Evolutionary conservation across 768 basidiomycete species (phyloP).

Genomic region (Tephrocybe rancida): DNA sequence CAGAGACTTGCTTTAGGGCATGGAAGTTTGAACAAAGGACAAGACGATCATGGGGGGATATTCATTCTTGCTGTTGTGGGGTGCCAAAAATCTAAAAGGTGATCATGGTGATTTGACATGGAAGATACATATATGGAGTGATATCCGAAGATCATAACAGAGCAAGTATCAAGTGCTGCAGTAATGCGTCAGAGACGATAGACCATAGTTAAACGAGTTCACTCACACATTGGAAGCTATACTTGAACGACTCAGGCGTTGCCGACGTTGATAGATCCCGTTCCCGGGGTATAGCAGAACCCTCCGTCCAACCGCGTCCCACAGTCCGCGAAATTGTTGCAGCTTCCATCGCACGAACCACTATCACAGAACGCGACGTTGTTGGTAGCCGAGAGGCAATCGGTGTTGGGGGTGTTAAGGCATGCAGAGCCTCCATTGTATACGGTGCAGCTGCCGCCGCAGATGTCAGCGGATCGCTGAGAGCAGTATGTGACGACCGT

Average conservation of each 20-base stretch:
- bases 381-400: constrained; percentile 31
- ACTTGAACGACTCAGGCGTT: not conserved
- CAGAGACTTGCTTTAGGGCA: too few species aligned
- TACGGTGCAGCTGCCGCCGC: constrained; percentile 32
- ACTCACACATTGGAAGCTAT: too few species aligned
- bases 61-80: too few species aligned
- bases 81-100: too few species aligned
- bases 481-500: constrained; percentile 32
- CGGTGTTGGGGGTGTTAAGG: constrained; percentile 27
- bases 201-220: too few species aligned
- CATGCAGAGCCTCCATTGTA: constrained; percentile 29
- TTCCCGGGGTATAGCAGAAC: constrained; percentile 33
- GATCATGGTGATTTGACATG: too few species aligned
- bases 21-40: too few species aligned
- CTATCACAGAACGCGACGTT: constrained; percentile 31
- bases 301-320: constrained; percentile 23
- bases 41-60: too few species aligned
- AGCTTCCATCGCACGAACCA: constrained; percentile 22
- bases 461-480: constrained; percentile 19
- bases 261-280: constrained; percentile 23
- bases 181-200: too few species aligned
- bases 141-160: too few species aligned
- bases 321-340: constrained; percentile 23
- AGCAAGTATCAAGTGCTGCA: too few species aligned
- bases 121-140: too few species aligned